A percentile compares a stretch with the other conserved stretches of the same genome.
phyloP scores from a whole-genome alignment of 1,139 yeast species.

The Sugiyamaella pinicola region DNA sequence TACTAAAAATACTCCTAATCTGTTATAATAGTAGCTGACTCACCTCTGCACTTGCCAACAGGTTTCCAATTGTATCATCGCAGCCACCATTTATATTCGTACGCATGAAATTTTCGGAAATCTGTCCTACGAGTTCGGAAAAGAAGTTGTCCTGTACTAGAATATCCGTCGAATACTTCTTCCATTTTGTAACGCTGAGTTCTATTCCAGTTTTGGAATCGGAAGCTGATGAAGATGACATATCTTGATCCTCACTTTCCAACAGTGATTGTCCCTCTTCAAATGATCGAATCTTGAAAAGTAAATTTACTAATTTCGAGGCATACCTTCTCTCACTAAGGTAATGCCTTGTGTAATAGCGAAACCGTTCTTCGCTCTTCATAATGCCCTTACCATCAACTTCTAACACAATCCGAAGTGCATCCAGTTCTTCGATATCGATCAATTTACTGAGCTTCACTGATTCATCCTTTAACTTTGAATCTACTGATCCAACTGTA shows the following conservation, averaged over 20 bases:
- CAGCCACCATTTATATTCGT: constrained; percentile 18
- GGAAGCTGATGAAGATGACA: constrained; percentile 3
- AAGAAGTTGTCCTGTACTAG: constrained; percentile 33
- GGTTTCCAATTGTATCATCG: constrained; percentile 21
- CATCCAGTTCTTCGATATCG: constrained; percentile 31
- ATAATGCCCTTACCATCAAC: constrained; percentile 30
- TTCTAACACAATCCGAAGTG: constrained; percentile 32
- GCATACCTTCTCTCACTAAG: constrained; percentile 32
- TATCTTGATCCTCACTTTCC: not conserved
- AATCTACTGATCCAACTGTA: constrained; percentile 25
- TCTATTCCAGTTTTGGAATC: not conserved
- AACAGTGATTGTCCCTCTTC: not conserved
- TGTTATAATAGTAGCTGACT: not conserved
- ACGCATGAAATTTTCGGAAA: constrained; percentile 23
- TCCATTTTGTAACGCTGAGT: constrained; percentile 13
- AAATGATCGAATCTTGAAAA: constrained; percentile 7
- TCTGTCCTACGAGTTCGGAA: constrained; percentile 24
- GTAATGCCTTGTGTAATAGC: constrained; percentile 31
- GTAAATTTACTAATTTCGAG: constrained; percentile 25
- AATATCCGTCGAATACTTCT: constrained; percentile 31
- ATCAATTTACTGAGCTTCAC: constrained; percentile 28
- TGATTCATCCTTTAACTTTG: constrained; percentile 29
- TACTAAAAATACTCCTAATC: not conserved
- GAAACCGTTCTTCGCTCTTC: constrained; percentile 26
- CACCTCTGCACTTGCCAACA: constrained; percentile 6